Evolutionary conservation across 129 eudicot genomes (phyloP).

Genomic region (Rutidosis leptorrhynchoides): DNA sequence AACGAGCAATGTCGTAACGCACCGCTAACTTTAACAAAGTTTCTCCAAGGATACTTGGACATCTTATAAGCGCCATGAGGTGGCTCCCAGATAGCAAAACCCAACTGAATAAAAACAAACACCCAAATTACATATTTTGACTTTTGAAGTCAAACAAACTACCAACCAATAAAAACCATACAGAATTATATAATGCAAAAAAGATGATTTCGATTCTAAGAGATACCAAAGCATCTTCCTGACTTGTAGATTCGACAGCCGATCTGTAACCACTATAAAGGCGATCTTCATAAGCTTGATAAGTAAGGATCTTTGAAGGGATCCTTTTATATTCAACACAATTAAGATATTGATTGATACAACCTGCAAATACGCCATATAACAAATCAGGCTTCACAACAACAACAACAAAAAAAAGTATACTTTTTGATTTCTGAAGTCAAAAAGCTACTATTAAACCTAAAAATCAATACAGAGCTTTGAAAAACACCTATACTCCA

Average conservation of each 20-base stretch:
- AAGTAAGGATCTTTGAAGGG: slow-evolving; percentile 68
- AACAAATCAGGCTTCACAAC: background rate
- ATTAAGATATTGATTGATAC: slow-evolving; percentile 64
- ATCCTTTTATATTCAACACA: slow-evolving; percentile 72
- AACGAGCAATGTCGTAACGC: slow-evolving; percentile 84
- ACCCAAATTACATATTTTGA: slow-evolving; percentile 1
- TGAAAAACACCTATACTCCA: background rate
- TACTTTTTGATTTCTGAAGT: slow-evolving; percentile 11
- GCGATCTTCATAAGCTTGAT: slow-evolving; percentile 67
- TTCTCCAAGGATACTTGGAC: slow-evolving; percentile 78
- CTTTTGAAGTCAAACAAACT: background rate
- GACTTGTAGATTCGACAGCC: slow-evolving; percentile 66
- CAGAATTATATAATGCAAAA: background rate
- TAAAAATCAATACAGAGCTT: background rate
- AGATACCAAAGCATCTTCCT: slow-evolving; percentile 81
- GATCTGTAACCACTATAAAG: slow-evolving; percentile 76
- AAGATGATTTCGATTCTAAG: slow-evolving; percentile 1
- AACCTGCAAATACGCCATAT: slow-evolving; percentile 42
- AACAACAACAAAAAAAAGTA: background rate
- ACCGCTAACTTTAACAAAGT: slow-evolving; percentile 65
- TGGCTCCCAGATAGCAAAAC: slow-evolving; percentile 95
- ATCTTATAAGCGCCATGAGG: slow-evolving; percentile 79
- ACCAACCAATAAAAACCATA: background rate
- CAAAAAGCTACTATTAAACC: slow-evolving; percentile 15
- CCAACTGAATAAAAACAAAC: slow-evolving; percentile 43